Base-by-base conservation (phyloP, 1,284 basidiomycete genomes). In the Phylloboletellus chloephorus region DNA sequence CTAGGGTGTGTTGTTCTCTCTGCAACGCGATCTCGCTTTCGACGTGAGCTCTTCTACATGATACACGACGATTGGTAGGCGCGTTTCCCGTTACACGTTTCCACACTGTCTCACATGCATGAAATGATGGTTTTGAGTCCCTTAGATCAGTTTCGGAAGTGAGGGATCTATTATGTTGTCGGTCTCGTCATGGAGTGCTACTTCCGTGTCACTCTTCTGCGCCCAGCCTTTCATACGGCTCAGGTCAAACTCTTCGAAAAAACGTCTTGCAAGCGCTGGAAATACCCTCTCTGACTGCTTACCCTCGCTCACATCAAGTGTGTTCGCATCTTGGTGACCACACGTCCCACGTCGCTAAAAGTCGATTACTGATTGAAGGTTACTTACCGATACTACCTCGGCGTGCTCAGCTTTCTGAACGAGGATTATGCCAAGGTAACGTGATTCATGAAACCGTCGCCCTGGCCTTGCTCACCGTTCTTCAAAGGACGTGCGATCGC, bases 111-210 rank as follows among this genome's bases (percentile, higher is more conserved):
- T 37, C 19, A 12, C 44, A 47, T 17, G 47, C 31, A 31, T 15
- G 22, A 26, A 16, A 25, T 24, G 13, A 42, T 25, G 46, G 15
- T 31, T 50, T 47, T 7, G 5, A 80, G 85, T 41, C 75, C 82
- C 43, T 70, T 78, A 19, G 68, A 74, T 2, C 78, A 87, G 58
- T 91, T 88, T n/a, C 73, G 90, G 39, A 90, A 92, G 65, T 92
- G 83, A 82, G 95, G 94, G 3, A 80, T 93, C 0, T 98, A 98
- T 66, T 90, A 93, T 54, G 78, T 96, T n/a, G 93, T 94, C 1
- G 87, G 86, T 6, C 69, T 96, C 46, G 82, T 93, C 26, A 72
- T 98, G 64, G 96, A 97, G 61, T 89, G 83, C 37, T 98, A 98
- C 67, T 97, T 98, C 72, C 82, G 84, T 56, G 92, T 84, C 37